These are phyloP conservation scores for Russula earlei DNA, from an alignment of 768 basidiomycete genomes.

Conservation along the genomic window DNA sequence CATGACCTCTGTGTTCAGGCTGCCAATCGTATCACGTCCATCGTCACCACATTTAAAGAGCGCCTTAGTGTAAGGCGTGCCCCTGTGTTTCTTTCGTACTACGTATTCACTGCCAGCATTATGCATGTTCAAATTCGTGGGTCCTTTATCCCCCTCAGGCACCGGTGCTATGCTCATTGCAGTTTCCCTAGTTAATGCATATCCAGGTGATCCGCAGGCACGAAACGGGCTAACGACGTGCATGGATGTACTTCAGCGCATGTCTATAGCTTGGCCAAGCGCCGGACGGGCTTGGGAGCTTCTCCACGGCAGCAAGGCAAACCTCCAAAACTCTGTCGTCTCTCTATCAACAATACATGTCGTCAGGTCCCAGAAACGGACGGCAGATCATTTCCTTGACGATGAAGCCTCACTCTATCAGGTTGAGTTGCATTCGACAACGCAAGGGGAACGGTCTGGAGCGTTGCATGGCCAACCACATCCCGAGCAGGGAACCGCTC, in stretches of 20 bases:
- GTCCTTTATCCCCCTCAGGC: conserved; percentile 25
- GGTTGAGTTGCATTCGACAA: conserved; percentile 1
- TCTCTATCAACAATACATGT: conserved; percentile 3
- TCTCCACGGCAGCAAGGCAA: conserved; percentile 50
- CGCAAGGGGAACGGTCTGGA: conserved; percentile 4
- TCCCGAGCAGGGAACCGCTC: conserved; percentile 3
- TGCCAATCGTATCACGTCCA: conserved; percentile 70
- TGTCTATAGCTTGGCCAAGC: conserved; percentile 68
- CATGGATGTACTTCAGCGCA: conserved; percentile 53
- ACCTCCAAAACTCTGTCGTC: conserved; percentile 16
- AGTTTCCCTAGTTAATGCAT: conserved; percentile 41
- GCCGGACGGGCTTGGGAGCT: conserved; percentile 68
- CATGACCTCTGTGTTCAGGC: conserved; percentile 68
- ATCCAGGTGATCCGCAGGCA: conserved; percentile 63
- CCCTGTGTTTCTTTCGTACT: conserved; percentile 67
- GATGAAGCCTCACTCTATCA: conserved; percentile 17
- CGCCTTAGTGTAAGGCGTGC: conserved; percentile 51
- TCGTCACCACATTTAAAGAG: conserved; percentile 53
- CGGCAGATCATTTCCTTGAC: conserved; percentile 39
- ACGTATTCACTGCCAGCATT: conserved; percentile 69
- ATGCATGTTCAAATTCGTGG: conserved; percentile 69
- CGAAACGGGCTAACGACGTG: conserved; percentile 53
- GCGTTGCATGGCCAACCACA: conserved; percentile 19
- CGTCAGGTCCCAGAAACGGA: conserved; percentile 45
- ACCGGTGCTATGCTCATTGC: conserved; percentile 1